Base-by-base conservation (phyloP, 768 basidiomycete species). In the Boletus rufocinnamomeus region DNA sequence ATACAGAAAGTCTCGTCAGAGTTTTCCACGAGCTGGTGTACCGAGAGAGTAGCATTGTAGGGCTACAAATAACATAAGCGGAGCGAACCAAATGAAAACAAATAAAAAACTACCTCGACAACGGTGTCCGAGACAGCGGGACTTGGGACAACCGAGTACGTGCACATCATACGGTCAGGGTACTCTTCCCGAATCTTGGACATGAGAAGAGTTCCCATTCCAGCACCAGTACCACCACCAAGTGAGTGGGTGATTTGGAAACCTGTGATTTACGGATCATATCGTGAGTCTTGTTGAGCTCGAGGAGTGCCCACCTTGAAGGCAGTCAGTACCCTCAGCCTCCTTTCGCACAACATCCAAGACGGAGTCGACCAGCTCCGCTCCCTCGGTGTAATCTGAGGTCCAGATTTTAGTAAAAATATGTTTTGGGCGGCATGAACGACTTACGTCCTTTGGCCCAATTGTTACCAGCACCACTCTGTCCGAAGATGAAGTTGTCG, bases 1-100 rank as follows among this genome's bases (percentile, higher is more conserved):
- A 99, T 98, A 77, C 96, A 98, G 91, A 98, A 98, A 19, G 97
- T 98, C 79, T 97, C 95, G 71, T 98, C 96, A 37, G 96, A 98
- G 84, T 98, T 98, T 79, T 98, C 97, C 52, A 98, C 97, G 44
- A 98, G 87, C 78, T 98, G 97, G 75, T 98, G 96, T 13, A 98
- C 94, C 52, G 94, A 97, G 53, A 98, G 90, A 5, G 95, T 97
- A 35, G 96, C 97, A 75, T 98, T 98, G 84, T 98, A 99, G 3
- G 97, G 96, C 90, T 91, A 65, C 41, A 53, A 41, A 50, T 17
- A 48, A n/a, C 2, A 34, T 67, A 41, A 57, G 35, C 10, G 1
- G 0, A n/a, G 55, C 44, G 28, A 56, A 19, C 48, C 32, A 21
- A 55, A 9, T 56, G 17, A 14, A 25, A 25, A 23, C 1, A 4